phyloP scores from a whole-genome alignment of 2,329 filamentous ascomycete genomes.

The Colletotrichum incanum region DNA sequence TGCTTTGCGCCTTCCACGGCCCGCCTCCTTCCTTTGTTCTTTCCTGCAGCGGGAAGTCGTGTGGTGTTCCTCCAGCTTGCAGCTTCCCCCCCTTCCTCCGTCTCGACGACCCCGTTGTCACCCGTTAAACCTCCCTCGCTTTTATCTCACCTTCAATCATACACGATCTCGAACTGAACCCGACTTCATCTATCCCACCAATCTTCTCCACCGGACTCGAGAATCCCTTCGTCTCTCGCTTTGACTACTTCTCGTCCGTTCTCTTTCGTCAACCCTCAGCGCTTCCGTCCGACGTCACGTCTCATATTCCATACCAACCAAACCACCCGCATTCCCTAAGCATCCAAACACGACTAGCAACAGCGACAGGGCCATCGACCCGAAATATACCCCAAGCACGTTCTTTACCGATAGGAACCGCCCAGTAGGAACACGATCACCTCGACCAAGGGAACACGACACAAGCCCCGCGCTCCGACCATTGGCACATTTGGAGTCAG shows the following conservation, averaged over 20 bases:
- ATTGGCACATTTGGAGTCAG: constrained; percentile 7
- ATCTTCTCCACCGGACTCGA: background rate
- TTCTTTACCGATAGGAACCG: constrained; percentile 22
- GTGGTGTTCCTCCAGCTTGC: constrained; percentile 1
- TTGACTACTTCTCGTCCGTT: constrained; percentile 11
- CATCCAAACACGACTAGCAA: constrained; percentile 20
- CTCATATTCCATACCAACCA: constrained; percentile 4
- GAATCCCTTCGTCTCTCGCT: constrained; percentile 12
- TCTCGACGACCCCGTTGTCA: background rate
- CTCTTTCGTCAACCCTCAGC: background rate
- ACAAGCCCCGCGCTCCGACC: background rate
- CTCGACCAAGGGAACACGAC: constrained; percentile 1
- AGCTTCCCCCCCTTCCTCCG: constrained; percentile 5
- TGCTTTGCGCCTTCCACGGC: background rate
- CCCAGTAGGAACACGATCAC: constrained; percentile 20
- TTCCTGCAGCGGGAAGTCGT: constrained; percentile 11
- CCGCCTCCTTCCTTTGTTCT: constrained; percentile 17
- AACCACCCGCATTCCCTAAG: constrained; percentile 18
- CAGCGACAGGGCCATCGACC: constrained; percentile 28
- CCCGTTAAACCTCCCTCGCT: constrained; percentile 6
- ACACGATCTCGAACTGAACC: background rate
- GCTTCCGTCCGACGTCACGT: constrained; percentile 8
- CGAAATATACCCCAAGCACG: constrained; percentile 1
- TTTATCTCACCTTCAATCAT: background rate
- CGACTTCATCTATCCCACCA: background rate